These are phyloP conservation scores for Chloromonas sp. DNA, from an alignment of 163 green algal species.

Conservation along the genomic window DNA sequence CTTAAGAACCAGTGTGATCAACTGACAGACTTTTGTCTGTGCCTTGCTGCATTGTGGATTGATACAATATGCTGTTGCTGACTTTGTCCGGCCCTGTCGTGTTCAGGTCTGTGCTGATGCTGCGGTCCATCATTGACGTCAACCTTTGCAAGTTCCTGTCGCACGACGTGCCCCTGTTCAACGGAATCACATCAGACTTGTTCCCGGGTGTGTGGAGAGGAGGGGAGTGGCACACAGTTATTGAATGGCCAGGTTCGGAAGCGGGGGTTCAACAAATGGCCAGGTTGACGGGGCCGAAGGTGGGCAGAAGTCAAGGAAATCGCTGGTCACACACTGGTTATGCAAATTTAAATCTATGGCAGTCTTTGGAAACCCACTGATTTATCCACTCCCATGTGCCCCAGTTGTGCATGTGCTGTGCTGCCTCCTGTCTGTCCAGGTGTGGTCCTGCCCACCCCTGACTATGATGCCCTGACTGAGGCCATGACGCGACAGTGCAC, in stretches of 20 bases:
- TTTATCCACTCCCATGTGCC: too few species aligned
- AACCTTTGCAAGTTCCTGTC: constrained; percentile 82
- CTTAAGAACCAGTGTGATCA: neutral
- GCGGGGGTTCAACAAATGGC: neutral
- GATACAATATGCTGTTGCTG: neutral
- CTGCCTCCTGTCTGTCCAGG: constrained; percentile 44
- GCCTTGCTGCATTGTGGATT: too few species aligned
- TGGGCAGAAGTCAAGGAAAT: neutral
- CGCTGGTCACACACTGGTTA: neutral
- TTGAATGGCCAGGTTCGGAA: neutral
- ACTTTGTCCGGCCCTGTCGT: neutral
- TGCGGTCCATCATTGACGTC: constrained; percentile 77
- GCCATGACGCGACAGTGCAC: constrained; percentile 54
- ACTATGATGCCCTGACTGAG: constrained; percentile 58
- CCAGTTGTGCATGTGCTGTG: neutral
- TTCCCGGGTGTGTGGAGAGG: constrained; percentile 51
- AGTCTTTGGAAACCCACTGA: neutral
- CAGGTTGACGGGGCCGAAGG: neutral
- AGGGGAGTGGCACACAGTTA: neutral
- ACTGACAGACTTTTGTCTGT: too few species aligned
- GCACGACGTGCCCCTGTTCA: constrained; percentile 77
- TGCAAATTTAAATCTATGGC: neutral
- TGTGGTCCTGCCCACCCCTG: constrained; percentile 54
- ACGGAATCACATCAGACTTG: constrained; percentile 70
- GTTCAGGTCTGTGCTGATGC: constrained; percentile 54